phyloP scores from a whole-genome alignment of 371 early-diverging fungal genomes.

The Sporodiniella umbellata region DNA sequence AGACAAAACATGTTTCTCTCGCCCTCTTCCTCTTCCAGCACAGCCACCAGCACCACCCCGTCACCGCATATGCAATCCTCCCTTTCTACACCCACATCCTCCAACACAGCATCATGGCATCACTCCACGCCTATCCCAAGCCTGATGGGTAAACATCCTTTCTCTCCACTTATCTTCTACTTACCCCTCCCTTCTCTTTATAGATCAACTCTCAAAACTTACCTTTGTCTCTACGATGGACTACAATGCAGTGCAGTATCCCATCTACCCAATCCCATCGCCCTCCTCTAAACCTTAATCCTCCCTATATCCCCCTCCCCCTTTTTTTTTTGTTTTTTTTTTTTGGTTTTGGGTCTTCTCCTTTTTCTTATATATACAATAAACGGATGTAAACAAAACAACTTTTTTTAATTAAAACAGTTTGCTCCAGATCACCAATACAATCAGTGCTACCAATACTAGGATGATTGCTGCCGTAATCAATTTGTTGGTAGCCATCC shows the following conservation, averaged over 20 bases:
- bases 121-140: conserved; percentile 24
- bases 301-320: neutral
- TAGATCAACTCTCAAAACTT: conserved; percentile 31
- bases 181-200: neutral
- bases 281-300: neutral
- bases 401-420: conserved; percentile 20
- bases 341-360: no score
- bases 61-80: conserved; percentile 18
- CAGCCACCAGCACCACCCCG: conserved; percentile 6
- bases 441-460: conserved; percentile 76
- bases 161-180: neutral
- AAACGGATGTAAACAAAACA: neutral
- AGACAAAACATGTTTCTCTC: conserved; percentile 20
- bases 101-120: conserved; percentile 11
- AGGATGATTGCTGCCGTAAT: conserved; percentile 85
- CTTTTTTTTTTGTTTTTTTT: neutral
- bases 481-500: conserved; percentile 87
- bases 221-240: conserved; percentile 27
- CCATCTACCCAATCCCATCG: conserved; percentile 26
- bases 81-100: conserved; percentile 18
- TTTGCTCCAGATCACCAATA: conserved; percentile 81
- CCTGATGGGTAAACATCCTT: conserved; percentile 17
- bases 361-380: no score
- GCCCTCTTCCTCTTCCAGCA: conserved; percentile 17
- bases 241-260: conserved; percentile 23